Base-by-base conservation (phyloP, 2,329 filamentous ascomycete genomes). In the Albifimbria verrucaria region DNA sequence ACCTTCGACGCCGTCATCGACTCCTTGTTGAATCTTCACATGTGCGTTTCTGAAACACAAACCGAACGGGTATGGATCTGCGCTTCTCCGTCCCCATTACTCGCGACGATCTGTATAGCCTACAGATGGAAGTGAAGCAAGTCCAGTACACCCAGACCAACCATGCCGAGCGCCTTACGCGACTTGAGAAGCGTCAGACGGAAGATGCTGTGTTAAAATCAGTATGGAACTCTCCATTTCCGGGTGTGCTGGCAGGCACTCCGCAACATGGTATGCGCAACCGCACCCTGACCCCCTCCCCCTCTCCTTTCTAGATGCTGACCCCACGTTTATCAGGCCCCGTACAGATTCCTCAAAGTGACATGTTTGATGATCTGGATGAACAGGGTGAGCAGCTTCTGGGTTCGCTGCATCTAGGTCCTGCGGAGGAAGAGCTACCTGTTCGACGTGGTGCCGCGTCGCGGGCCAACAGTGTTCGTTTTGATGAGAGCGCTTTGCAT, bases 401-500 rank as follows among this genome's bases (percentile, higher is more conserved):
- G 48, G 88, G 87, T 49, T 90, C 89, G 51, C 80, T 97, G 53
- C 90, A 92, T 54, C 78, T 97, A 7, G 93, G 96, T 2, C 72
- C 74, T 58, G 82, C 87, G 5, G 92, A 96, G 57, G 92, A 97
- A 57, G 92, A 97, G 57, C 89, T 92, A 66, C 89, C 89, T 26
- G 86, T 91, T 53, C 85, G 91, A 36, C 84, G 93, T 57, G 90
- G 94, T 51, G 90, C 90, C 20, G 88, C 91, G 18, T 99, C 94
- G 18, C 83, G 94, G 62, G 93, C 94, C 47, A 97, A 97, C 68
- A 97, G 94, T 66, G 94, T 99, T 61, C 89, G 94, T 36, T 99
- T 99, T 64, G 94, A 97, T 66, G 93, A 97, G 68, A 96, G 91
- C 65, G 92, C 93, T 15, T 85, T 96, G 62, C 92, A 96, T 62